phyloP scores from a whole-genome alignment of 139 green algal genomes.

The Tetraselmis striata region DNA sequence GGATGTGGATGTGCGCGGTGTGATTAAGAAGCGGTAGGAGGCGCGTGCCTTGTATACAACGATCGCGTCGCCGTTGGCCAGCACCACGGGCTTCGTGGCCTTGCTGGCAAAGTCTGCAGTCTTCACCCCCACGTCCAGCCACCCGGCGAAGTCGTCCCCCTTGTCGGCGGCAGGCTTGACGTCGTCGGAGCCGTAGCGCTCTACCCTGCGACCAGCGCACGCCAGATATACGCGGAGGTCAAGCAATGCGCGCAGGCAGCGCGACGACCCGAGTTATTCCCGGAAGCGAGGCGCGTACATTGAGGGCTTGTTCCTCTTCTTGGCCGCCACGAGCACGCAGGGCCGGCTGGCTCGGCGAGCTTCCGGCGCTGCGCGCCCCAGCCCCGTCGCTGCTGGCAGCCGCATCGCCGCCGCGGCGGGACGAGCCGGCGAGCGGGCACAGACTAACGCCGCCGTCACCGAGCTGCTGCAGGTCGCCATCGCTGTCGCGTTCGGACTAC shows the following conservation, averaged over 20 bases:
- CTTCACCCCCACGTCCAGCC: not conserved
- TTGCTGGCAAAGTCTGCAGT: not conserved
- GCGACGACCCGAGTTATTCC: not conserved
- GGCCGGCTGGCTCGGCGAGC: too few species aligned
- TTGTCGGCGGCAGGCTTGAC: not conserved
- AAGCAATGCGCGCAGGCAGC: not conserved
- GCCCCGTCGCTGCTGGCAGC: too few species aligned
- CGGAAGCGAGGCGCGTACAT: not conserved
- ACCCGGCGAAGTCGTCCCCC: not conserved
- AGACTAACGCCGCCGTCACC: too few species aligned
- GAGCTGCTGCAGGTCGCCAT: too few species aligned
- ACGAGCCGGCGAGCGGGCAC: too few species aligned
- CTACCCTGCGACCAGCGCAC: not conserved
- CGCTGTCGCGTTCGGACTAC: too few species aligned
- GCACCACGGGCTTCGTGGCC: not conserved
- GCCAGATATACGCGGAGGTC: too few species aligned
- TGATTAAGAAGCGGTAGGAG: too few species aligned
- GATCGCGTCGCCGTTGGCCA: not conserved
- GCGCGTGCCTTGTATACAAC: slow-evolving; percentile 9
- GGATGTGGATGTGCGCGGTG: too few species aligned
- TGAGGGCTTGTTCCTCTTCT: not conserved
- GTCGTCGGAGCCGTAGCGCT: not conserved
- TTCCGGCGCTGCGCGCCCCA: too few species aligned
- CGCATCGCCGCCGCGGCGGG: too few species aligned
- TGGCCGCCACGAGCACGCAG: not conserved